A percentile compares a stretch with the other conserved stretches of the same genome.
Evolutionary conservation across 805 yeast genomes (phyloP).

Genomic region (Sporopachydermia quercuum): DNA sequence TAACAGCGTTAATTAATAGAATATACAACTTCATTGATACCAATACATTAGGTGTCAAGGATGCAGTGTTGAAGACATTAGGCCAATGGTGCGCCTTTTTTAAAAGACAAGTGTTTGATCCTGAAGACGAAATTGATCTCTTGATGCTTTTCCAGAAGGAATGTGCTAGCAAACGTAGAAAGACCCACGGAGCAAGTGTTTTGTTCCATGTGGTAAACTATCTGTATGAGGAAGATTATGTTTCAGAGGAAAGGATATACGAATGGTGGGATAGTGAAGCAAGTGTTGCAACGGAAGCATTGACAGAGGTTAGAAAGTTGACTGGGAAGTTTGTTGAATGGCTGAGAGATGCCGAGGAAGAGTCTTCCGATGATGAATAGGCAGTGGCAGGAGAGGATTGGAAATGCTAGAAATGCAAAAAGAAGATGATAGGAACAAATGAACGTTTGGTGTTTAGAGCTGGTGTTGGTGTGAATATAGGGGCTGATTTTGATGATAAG

Average conservation of each 20-base stretch:
- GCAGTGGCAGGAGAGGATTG: too few relatives aligned
- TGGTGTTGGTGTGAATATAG: too few relatives aligned
- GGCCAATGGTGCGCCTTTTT: constrained; percentile 71
- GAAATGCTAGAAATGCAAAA: too few relatives aligned
- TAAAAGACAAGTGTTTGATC: constrained; percentile 72
- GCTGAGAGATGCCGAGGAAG: constrained; percentile 69
- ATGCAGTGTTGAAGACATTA: constrained; percentile 65
- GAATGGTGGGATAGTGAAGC: constrained; percentile 63
- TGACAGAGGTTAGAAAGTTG: constrained; percentile 33
- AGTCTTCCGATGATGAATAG: constrained; percentile 41
- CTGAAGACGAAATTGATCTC: constrained; percentile 64
- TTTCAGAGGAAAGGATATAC: constrained; percentile 68
- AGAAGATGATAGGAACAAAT: too few relatives aligned
- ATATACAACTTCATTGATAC: constrained; percentile 64
- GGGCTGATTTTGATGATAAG: too few relatives aligned
- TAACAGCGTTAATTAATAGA: constrained; percentile 53
- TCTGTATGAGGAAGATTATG: constrained; percentile 67
- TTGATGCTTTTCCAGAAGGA: constrained; percentile 30
- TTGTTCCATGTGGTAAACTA: constrained; percentile 37
- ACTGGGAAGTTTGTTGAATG: constrained; percentile 72
- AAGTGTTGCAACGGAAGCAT: constrained; percentile 23
- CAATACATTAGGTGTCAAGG: constrained; percentile 59
- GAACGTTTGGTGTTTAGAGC: too few relatives aligned
- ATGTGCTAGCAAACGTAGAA: constrained; percentile 22
- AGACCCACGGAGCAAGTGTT: constrained; percentile 26